These are phyloP conservation scores for Hymenoscyphus occultus DNA, from an alignment of 2,329 filamentous ascomycete species.

Conservation along the genomic window DNA sequence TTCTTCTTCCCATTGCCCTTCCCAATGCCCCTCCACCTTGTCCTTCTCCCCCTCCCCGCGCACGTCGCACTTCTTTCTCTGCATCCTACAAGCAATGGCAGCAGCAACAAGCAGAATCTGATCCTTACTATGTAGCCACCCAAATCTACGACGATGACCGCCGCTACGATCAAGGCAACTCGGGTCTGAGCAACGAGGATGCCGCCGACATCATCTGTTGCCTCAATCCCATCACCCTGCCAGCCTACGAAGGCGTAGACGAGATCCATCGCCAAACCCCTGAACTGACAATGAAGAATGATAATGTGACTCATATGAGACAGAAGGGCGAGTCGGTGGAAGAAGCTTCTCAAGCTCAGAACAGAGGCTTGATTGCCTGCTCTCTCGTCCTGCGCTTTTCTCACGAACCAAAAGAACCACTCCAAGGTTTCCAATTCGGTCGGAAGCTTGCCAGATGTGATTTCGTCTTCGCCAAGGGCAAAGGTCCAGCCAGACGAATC, in stretches of 20 bases:
- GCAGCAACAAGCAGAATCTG: constrained; percentile 14
- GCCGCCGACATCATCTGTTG: constrained; percentile 87
- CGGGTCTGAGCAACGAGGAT: constrained; percentile 74
- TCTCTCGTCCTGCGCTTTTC: constrained; percentile 83
- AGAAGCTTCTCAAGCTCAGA: constrained; percentile 23
- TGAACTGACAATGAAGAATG: constrained; percentile 58
- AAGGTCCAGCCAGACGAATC: constrained; percentile 67
- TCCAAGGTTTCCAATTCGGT: constrained; percentile 80
- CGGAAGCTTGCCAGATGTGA: constrained; percentile 72
- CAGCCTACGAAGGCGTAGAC: constrained; percentile 64
- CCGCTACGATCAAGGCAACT: constrained; percentile 74
- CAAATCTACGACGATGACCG: constrained; percentile 80
- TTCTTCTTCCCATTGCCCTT: constrained; percentile 9
- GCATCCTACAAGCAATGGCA: constrained; percentile 7
- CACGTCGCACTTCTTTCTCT: constrained; percentile 6
- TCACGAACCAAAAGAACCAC: constrained; percentile 63
- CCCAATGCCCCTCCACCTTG: constrained; percentile 7
- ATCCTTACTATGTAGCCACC: constrained; percentile 52
- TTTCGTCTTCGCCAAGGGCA: constrained; percentile 58
- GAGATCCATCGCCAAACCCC: constrained; percentile 50
- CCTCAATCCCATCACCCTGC: constrained; percentile 72
- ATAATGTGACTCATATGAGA: constrained; percentile 38
- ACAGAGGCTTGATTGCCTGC: constrained; percentile 31
- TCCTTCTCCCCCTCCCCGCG: constrained; percentile 3
- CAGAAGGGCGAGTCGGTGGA: constrained; percentile 19